phyloP scores from a whole-genome alignment of 2,329 filamentous ascomycete species.

The Blastomyces gilchristii region DNA sequence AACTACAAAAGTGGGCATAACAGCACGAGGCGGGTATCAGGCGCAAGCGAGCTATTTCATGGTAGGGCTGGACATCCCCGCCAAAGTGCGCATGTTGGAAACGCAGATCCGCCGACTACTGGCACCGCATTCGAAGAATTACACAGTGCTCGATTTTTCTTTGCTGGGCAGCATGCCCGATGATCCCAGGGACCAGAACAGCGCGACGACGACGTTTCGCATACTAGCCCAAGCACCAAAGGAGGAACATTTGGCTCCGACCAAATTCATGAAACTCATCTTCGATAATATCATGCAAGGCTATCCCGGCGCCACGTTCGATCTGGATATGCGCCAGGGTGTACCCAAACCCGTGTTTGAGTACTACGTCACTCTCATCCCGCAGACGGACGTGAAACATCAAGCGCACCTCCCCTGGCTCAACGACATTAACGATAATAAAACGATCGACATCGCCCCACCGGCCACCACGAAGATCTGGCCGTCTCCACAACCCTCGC shows the following conservation, averaged over 20 bases:
- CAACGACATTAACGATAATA: not conserved
- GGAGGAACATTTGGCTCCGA: slow-evolving; percentile 26
- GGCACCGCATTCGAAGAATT: slow-evolving; percentile 25
- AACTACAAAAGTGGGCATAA: slow-evolving; percentile 43
- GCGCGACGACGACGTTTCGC: slow-evolving; percentile 34
- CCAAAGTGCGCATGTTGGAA: slow-evolving; percentile 40
- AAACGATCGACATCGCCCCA: slow-evolving; percentile 17
- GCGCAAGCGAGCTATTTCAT: slow-evolving; percentile 39
- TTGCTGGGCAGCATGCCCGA: slow-evolving; percentile 23
- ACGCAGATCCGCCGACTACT: slow-evolving; percentile 34
- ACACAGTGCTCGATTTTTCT: slow-evolving; percentile 24
- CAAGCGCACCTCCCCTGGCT: slow-evolving; percentile 21
- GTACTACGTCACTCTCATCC: slow-evolving; percentile 23
- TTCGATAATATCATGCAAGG: slow-evolving; percentile 34
- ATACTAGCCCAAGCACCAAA: slow-evolving; percentile 38
- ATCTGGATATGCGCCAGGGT: slow-evolving; percentile 26
- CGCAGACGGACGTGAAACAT: slow-evolving; percentile 21
- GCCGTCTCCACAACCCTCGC: slow-evolving; percentile 19
- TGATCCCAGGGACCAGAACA: slow-evolving; percentile 34
- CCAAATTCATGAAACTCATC: slow-evolving; percentile 28
- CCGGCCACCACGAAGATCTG: slow-evolving; percentile 19
- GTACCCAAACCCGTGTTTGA: slow-evolving; percentile 29
- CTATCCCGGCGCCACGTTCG: slow-evolving; percentile 31
- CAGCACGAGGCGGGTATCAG: slow-evolving; percentile 39
- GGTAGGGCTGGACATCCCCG: slow-evolving; percentile 36